Conservation (phyloP, 2,329 filamentous ascomycete species). For the Trichoderma sp. region DNA sequence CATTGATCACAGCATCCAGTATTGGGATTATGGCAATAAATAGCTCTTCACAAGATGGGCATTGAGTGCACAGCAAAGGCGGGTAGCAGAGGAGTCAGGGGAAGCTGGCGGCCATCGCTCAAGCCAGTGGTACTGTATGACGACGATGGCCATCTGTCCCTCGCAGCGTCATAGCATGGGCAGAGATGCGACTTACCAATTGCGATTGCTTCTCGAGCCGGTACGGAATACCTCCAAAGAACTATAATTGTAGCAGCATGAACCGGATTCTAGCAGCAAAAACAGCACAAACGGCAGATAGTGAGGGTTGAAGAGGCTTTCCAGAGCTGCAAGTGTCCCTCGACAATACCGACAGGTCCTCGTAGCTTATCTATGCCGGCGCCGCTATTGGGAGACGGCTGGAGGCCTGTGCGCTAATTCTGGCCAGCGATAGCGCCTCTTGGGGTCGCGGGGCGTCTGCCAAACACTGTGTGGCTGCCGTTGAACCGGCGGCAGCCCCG, state of each 20-base stretch:
- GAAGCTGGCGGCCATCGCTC: not conserved
- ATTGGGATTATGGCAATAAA: not conserved
- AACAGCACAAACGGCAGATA: not conserved
- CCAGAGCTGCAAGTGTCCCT: slow-evolving; percentile 4
- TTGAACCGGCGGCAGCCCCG: not conserved
- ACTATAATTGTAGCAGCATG: slow-evolving; percentile 5
- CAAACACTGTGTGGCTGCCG: not conserved
- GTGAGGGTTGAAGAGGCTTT: not conserved
- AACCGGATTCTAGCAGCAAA: slow-evolving; percentile 4
- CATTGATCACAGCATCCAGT: not conserved
- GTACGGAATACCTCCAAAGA: slow-evolving; percentile 1
- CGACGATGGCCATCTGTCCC: not conserved
- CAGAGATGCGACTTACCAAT: slow-evolving; percentile 12
- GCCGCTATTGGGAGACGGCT: slow-evolving; percentile 16
- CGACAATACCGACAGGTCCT: slow-evolving; percentile 1
- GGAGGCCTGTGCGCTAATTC: slow-evolving; percentile 20
- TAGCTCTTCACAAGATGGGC: slow-evolving; percentile 2
- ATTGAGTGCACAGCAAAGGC: not conserved
- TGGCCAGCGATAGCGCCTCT: slow-evolving; percentile 15
- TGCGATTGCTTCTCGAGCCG: slow-evolving; percentile 6
- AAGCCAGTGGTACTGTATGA: slow-evolving; percentile 16
- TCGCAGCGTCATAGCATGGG: not conserved
- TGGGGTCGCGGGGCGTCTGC: no score
- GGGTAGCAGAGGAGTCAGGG: not conserved
- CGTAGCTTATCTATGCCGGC: slow-evolving; percentile 27